Percentiles rank a stretch among this genome's conserved stretches.
phyloP scores from a whole-genome alignment of 2,329 filamentous ascomycete species.

The Cladosporium colombiae region DNA sequence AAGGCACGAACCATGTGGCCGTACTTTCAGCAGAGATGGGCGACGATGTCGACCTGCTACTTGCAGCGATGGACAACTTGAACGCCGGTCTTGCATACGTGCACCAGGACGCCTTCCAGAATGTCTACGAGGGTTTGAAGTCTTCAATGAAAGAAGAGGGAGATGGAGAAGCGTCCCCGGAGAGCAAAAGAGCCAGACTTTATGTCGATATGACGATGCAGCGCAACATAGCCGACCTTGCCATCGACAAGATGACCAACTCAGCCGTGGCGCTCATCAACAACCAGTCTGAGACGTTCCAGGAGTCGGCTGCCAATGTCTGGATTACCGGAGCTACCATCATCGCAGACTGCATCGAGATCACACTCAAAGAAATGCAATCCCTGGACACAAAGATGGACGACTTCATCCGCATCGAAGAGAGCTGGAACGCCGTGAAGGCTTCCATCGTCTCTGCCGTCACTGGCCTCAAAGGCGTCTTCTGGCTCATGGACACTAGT shows the following conservation, averaged over 20 bases:
- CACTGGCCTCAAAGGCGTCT: conserved; percentile 47
- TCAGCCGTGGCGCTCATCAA: conserved; percentile 48
- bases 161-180: conserved; percentile 31
- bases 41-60: conserved; percentile 45
- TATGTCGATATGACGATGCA: conserved; percentile 48
- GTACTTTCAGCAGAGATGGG: conserved; percentile 43
- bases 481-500: conserved; percentile 45
- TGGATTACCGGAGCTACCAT: conserved; percentile 49
- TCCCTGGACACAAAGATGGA: conserved; percentile 43
- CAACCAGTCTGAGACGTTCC: conserved; percentile 41
- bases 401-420: conserved; percentile 50
- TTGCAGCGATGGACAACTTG: conserved; percentile 49
- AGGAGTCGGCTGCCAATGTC: conserved; percentile 46
- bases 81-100: conserved; percentile 49
- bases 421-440: conserved; percentile 46
- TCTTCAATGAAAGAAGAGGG: conserved; percentile 33
- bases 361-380: conserved; percentile 45
- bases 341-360: conserved; percentile 47
- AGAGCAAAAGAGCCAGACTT: conserved; percentile 39
- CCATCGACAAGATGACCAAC: conserved; percentile 49
- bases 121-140: conserved; percentile 47
- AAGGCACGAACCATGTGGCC: conserved; percentile 49
- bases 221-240: conserved; percentile 47
- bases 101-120: conserved; percentile 50
- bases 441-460: conserved; percentile 44